Evolutionary conservation across 495 filamentous ascomycete genomes (phyloP).

Genomic region (Hypoxylon fuscum): DNA sequence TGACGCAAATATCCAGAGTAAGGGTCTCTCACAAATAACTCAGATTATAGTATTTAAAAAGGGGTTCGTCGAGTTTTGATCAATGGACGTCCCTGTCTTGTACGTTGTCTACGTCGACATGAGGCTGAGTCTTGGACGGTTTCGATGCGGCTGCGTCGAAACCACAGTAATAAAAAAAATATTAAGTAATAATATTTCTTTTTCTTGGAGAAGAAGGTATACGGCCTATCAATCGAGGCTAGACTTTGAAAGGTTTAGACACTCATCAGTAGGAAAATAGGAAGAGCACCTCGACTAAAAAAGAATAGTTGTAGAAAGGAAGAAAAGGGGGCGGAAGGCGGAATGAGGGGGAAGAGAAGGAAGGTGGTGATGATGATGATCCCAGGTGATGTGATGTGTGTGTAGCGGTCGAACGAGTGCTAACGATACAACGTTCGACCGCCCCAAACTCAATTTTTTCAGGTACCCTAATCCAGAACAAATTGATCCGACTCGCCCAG

Average conservation of each 20-base stretch:
- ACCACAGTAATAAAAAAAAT: neutral
- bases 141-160: conserved; percentile 27
- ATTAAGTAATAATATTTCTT: neutral
- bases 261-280: conserved; percentile 9
- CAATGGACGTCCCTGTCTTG: conserved; percentile 25
- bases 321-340: conserved; percentile 1
- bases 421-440: conserved; percentile 33
- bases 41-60: too few relatives aligned
- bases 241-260: conserved; percentile 11
- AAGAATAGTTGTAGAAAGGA: conserved; percentile 13
- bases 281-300: neutral
- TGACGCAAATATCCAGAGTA: too few relatives aligned
- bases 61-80: conserved; percentile 20
- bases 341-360: neutral
- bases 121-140: conserved; percentile 12
- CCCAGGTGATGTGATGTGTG: conserved; percentile 30
- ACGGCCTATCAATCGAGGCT: conserved; percentile 18
- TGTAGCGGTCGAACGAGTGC: conserved; percentile 11
- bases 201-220: neutral
- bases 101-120: conserved; percentile 28
- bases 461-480: too few relatives aligned
- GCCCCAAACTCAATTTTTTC: conserved; percentile 27
- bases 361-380: conserved; percentile 30
- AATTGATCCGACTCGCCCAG: conserved; percentile 37
- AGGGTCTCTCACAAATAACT: too few relatives aligned